Evolutionary conservation across 108 stramenopile genomes (phyloP).

Genomic region (Cyclotella atomus): DNA sequence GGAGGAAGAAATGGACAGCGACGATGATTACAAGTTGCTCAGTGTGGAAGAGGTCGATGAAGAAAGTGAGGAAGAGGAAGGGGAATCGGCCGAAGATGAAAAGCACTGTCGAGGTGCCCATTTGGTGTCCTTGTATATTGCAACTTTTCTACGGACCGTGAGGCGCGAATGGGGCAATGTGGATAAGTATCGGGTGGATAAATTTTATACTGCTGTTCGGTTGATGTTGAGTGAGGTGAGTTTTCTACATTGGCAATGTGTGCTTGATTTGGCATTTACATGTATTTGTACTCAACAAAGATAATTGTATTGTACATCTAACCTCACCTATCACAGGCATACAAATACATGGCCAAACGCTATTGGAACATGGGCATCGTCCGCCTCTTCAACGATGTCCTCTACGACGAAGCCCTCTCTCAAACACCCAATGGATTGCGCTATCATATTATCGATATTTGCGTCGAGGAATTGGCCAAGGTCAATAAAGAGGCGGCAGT

Average conservation of each 20-base stretch:
- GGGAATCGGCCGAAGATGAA: constrained; percentile 41
- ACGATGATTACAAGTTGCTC: constrained; percentile 25
- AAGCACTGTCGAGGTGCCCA: constrained; percentile 88
- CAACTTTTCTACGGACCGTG: constrained; percentile 85
- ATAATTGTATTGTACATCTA: neutral
- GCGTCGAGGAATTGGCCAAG: constrained; percentile 81
- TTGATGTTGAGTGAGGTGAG: constrained; percentile 70
- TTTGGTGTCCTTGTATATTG: constrained; percentile 77
- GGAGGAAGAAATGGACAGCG: constrained; percentile 12
- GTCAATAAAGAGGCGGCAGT: constrained; percentile 68
- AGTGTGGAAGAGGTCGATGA: constrained; percentile 38
- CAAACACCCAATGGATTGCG: constrained; percentile 85
- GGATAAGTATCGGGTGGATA: constrained; percentile 94
- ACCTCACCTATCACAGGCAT: constrained; percentile 43
- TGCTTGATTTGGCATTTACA: neutral
- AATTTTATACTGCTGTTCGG: constrained; percentile 90
- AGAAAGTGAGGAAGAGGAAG: constrained; percentile 42
- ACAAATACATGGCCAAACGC: constrained; percentile 86
- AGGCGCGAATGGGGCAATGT: constrained; percentile 90
- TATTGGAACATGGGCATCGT: constrained; percentile 88
- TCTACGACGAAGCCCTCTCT: constrained; percentile 83
- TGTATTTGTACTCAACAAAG: no score
- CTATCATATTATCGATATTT: constrained; percentile 89
- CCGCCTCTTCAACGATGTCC: constrained; percentile 83
- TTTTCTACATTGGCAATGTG: neutral